Base-by-base conservation (phyloP, 345 rosid genomes). In the Triadica sebifera region DNA sequence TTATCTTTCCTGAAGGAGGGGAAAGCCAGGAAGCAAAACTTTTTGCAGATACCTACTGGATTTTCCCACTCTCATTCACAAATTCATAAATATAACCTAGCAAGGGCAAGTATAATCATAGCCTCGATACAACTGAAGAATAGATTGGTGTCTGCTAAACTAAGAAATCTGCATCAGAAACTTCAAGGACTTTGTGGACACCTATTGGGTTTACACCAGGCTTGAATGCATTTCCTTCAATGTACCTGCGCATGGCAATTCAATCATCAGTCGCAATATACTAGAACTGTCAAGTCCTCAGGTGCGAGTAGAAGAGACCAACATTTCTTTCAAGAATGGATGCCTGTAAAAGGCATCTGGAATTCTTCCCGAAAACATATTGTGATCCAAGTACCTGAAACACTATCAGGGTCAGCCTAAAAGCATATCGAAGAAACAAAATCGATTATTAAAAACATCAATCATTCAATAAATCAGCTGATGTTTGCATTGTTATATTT, bases 371-470 rank as follows among this genome's bases (percentile, higher is more conserved):
- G 85, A 75, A 74, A 91, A 90, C 59, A 86, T 92, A 74, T 93
- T 90, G 85, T 89, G 90, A 81, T 93, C 96, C 83, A 91, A 76
- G 85, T 91, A 88, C 86, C 96, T 87, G 87, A 73, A 81, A 66
- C 45, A 24, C 50, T 29, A 72, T 52, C 45, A 39, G 47, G n/a
- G 13, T n/a, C 0, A 53, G 37, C 38, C 41, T 37, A 53, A 76
- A 16, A 55, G 20, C 67, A 10, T 51, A 11, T 8, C 11, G 7
- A 10, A 52, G 8, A 46, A 72, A 67, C 49, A 55, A 24, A 20
- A 53, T 11, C 15, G 61, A 17, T 51, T 51, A 16, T 17, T 13
- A 11, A 22, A 22, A 60, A 34, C 57, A 66, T 41, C 12, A 41
- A 50, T 16, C 15, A 52, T 62, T 13, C 39, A 3, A 64, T 15